Evolutionary conservation across 441 rosid genomes (phyloP).

Genomic region (Erodium trifolium): DNA sequence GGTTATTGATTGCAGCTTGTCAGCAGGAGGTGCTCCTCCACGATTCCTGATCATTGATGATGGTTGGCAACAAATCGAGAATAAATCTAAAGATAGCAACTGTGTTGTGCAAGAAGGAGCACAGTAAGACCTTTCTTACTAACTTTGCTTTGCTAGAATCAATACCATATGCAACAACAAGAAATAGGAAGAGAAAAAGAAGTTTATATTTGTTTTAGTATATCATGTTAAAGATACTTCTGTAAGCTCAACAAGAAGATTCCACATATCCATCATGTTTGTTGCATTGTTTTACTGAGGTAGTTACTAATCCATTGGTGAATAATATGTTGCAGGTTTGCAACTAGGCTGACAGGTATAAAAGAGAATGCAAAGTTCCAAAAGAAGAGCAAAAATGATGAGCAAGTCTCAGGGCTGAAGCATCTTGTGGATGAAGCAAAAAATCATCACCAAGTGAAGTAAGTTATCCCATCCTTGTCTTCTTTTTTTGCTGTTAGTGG

Average conservation of each 20-base stretch:
- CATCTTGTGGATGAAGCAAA: slow-evolving; percentile 55
- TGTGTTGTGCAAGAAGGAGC: slow-evolving; percentile 84
- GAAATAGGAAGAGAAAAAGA: too few species aligned
- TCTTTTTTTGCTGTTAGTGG: not conserved
- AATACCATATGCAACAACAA: not conserved
- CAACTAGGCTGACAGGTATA: slow-evolving; percentile 48
- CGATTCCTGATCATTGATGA: slow-evolving; percentile 82
- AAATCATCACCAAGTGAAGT: slow-evolving; percentile 34
- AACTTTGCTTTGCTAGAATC: not conserved
- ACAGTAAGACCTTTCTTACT: slow-evolving; percentile 48
- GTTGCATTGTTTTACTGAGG: too few species aligned
- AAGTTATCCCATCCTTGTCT: slow-evolving; percentile 5
- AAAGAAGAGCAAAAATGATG: slow-evolving; percentile 33
- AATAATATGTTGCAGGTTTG: not conserved
- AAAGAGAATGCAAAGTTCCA: slow-evolving; percentile 70
- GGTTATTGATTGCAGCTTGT: slow-evolving; percentile 2
- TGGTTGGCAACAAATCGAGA: slow-evolving; percentile 97
- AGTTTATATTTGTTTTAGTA: too few species aligned
- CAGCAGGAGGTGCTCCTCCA: slow-evolving; percentile 22
- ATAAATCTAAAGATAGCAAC: slow-evolving; percentile 49
- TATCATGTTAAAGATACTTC: too few species aligned
- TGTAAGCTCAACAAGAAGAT: too few species aligned
- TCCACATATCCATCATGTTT: too few species aligned
- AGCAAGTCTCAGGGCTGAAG: slow-evolving; percentile 58
- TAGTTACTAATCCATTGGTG: not conserved